A percentile compares a stretch with the other conserved stretches of the same genome.
These are phyloP conservation scores for Globisporangium polare DNA, from an alignment of 352 stramenopile genomes.

Conservation along the genomic window DNA sequence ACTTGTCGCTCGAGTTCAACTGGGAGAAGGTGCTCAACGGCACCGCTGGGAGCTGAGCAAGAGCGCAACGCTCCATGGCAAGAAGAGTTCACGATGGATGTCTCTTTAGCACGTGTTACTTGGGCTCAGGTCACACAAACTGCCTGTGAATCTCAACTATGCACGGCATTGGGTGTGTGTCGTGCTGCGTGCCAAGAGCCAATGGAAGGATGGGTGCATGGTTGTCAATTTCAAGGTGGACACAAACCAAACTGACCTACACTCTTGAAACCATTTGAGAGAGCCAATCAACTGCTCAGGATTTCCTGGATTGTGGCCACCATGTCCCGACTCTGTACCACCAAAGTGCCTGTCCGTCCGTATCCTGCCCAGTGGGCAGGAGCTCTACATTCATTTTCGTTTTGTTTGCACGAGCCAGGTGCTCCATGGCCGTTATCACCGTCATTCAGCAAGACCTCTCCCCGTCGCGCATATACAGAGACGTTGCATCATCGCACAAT, in stretches of 20 bases:
- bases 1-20: slow-evolving; percentile 19
- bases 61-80: no score
- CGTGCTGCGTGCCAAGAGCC: background rate
- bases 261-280: background rate
- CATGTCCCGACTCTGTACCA: background rate
- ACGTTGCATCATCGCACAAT: background rate
- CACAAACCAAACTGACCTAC: background rate
- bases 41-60: slow-evolving; percentile 1
- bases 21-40: slow-evolving; percentile 17
- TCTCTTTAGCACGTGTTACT: no score
- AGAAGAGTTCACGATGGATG: no score
- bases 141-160: no score
- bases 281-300: background rate
- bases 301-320: background rate
- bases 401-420: background rate
- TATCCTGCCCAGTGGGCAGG: no score
- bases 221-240: background rate
- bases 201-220: background rate
- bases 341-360: background rate
- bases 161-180: no score
- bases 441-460: no score
- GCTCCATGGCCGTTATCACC: no score
- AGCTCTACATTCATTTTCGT: no score
- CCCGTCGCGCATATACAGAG: background rate
- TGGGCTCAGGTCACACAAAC: no score